phyloP scores from a whole-genome alignment of 2,329 filamentous ascomycete species.

The Alternaria arbusti region DNA sequence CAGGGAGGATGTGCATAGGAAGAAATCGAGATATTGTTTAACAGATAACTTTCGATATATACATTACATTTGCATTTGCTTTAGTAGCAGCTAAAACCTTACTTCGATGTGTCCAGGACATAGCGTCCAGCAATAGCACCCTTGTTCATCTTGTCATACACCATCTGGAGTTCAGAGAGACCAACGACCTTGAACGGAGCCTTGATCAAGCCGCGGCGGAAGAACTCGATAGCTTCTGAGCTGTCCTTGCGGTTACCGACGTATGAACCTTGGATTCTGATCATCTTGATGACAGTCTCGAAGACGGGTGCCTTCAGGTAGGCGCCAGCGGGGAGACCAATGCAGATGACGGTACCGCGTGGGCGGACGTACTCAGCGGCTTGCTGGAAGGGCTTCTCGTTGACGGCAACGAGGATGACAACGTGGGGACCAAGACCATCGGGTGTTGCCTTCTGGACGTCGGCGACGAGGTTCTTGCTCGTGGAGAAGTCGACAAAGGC shows the following conservation, averaged over 20 bases:
- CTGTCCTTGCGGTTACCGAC: slow-evolving; percentile 91
- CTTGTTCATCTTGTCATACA: slow-evolving; percentile 74
- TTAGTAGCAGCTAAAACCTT: slow-evolving; percentile 3
- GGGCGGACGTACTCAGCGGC: slow-evolving; percentile 86
- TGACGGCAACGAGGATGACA: slow-evolving; percentile 83
- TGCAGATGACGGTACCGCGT: slow-evolving; percentile 82
- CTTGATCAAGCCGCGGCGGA: slow-evolving; percentile 80
- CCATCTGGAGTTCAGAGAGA: slow-evolving; percentile 76
- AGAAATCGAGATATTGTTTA: background rate
- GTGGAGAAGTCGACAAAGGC: slow-evolving; percentile 81
- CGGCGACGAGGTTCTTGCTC: slow-evolving; percentile 78
- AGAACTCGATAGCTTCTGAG: slow-evolving; percentile 91
- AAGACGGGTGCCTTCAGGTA: slow-evolving; percentile 86
- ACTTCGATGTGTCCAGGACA: slow-evolving; percentile 70
- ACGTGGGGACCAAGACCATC: slow-evolving; percentile 87
- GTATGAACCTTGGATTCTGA: slow-evolving; percentile 85
- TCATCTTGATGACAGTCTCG: slow-evolving; percentile 86
- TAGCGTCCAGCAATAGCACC: slow-evolving; percentile 79
- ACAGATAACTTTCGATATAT: slow-evolving; percentile 6
- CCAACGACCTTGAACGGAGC: slow-evolving; percentile 86
- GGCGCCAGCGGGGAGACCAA: slow-evolving; percentile 81
- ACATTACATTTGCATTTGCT: slow-evolving; percentile 4
- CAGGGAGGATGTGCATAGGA: too few species aligned
- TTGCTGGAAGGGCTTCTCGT: slow-evolving; percentile 94
- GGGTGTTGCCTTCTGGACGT: slow-evolving; percentile 80